Evolutionary conservation across 129 eudicot genomes (phyloP).

Genomic region (Saussurea involucrata): DNA sequence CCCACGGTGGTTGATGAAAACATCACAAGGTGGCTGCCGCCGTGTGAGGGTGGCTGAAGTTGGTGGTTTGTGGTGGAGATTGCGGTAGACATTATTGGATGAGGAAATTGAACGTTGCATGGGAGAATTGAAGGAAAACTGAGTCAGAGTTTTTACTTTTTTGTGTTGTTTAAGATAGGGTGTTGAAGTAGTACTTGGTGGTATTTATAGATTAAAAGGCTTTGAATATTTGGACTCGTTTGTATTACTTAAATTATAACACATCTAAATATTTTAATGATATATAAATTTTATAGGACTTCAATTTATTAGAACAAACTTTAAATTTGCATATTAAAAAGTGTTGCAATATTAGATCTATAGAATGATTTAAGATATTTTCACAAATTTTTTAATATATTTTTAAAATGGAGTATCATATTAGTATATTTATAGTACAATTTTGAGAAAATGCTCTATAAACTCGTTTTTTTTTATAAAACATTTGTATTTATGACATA

Average conservation of each 20-base stretch:
- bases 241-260: background rate
- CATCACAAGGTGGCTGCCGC: constrained; percentile 49
- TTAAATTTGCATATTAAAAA: too few relatives aligned
- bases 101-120: constrained; percentile 63
- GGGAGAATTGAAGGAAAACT: constrained; percentile 1
- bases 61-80: constrained; percentile 25
- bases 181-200: background rate
- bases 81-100: constrained; percentile 26
- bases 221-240: constrained; percentile 28
- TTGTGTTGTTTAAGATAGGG: background rate
- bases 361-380: too few relatives aligned
- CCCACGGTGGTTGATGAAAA: constrained; percentile 86
- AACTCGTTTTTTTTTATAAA: too few relatives aligned
- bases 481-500: too few relatives aligned
- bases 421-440: too few relatives aligned
- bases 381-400: too few relatives aligned
- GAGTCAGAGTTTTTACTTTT: background rate
- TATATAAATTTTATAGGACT: background rate
- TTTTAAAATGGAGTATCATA: too few relatives aligned
- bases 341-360: too few relatives aligned
- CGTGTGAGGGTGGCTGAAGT: background rate
- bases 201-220: constrained; percentile 32
- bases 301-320: background rate
- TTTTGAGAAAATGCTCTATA: too few relatives aligned
- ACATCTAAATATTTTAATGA: too few relatives aligned